Conservation (phyloP, 148 eudicot species). For the Silene uniflora region DNA sequence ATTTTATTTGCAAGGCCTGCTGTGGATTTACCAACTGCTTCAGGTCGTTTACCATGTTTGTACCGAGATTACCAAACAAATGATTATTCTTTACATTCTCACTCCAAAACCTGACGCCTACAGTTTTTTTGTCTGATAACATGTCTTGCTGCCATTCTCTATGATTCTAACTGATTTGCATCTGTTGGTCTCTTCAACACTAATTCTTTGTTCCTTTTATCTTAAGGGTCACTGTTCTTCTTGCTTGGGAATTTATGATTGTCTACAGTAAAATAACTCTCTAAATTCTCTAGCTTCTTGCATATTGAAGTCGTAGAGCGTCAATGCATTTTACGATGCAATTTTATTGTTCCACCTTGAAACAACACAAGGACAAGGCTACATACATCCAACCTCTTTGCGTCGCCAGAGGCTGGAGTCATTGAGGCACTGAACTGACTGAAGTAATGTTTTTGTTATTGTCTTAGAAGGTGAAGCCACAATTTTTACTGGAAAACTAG, state of each 20-base stretch:
- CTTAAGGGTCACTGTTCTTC: too few species aligned
- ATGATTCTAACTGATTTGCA: not conserved
- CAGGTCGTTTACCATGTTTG: not conserved
- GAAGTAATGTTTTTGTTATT: not conserved
- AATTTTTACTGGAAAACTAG: not conserved
- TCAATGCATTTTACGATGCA: not conserved
- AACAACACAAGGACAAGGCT: not conserved
- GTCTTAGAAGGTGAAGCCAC: not conserved
- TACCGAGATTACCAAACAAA: not conserved
- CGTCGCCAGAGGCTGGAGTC: not conserved
- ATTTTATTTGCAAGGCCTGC: conserved; percentile 2
- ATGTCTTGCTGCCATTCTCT: not conserved
- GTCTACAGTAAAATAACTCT: too few species aligned
- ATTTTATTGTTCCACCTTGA: not conserved
- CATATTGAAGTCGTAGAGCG: too few species aligned
- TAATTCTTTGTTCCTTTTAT: too few species aligned
- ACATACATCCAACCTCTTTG: not conserved
- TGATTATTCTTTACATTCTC: conserved; percentile 6
- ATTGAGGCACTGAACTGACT: not conserved
- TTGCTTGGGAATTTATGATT: too few species aligned
- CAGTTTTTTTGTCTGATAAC: conserved; percentile 2
- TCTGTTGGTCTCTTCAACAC: not conserved
- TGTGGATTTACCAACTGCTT: not conserved
- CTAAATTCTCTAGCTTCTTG: too few species aligned
- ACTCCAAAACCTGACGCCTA: not conserved